These are phyloP conservation scores for Fusarium paranaense DNA, from an alignment of 2,329 filamentous ascomycete genomes.

Conservation along the genomic window DNA sequence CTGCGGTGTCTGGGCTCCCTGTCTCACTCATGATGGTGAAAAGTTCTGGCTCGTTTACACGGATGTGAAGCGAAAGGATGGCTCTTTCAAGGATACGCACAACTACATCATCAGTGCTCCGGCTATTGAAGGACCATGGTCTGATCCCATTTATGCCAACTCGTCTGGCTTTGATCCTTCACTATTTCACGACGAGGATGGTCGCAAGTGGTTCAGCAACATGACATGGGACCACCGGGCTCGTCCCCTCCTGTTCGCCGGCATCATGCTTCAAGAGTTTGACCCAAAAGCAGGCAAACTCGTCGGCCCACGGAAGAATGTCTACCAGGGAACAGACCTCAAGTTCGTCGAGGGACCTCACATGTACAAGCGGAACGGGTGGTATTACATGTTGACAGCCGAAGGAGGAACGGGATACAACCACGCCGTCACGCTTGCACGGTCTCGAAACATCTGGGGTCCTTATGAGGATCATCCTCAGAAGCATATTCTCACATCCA, in stretches of 20 bases:
- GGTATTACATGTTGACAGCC: conserved; percentile 70
- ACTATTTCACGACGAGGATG: conserved; percentile 68
- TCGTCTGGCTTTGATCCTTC: conserved; percentile 73
- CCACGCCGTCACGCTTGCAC: conserved; percentile 70
- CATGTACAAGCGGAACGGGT: conserved; percentile 67
- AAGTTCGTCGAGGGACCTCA: conserved; percentile 68
- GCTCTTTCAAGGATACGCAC: conserved; percentile 72
- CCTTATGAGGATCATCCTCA: conserved; percentile 71
- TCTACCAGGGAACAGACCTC: conserved; percentile 67
- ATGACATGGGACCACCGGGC: conserved; percentile 67
- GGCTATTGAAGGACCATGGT: conserved; percentile 69
- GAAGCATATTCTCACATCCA: conserved; percentile 67
- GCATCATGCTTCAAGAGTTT: conserved; percentile 70
- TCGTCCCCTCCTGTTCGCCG: conserved; percentile 62
- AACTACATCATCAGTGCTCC: conserved; percentile 71
- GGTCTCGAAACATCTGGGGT: conserved; percentile 65
- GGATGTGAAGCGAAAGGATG: conserved; percentile 75
- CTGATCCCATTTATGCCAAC: conserved; percentile 69
- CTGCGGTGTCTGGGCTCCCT: conserved; percentile 74
- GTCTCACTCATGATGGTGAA: conserved; percentile 69
- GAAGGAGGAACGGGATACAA: conserved; percentile 71
- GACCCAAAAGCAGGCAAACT: conserved; percentile 61
- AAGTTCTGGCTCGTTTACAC: conserved; percentile 74
- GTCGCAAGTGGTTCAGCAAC: conserved; percentile 67
- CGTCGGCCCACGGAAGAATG: conserved; percentile 66